Evolutionary conservation across 1,139 yeast genomes (phyloP).

Genomic region (Yamadazyma sp.): DNA sequence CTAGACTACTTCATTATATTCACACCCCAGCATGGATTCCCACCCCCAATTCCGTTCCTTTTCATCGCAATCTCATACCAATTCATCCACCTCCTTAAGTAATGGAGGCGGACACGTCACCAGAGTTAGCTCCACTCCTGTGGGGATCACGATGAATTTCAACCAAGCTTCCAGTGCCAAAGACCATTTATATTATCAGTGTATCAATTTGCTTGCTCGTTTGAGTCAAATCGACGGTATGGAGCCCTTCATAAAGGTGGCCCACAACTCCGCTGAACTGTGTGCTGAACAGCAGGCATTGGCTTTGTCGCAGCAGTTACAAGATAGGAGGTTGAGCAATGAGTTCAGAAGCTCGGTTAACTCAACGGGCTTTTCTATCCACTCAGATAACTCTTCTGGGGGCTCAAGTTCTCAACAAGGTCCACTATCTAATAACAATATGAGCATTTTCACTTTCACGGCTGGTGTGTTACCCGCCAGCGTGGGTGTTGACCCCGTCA

Average conservation of each 20-base stretch:
- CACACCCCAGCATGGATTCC: conserved; percentile 17
- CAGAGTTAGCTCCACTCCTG: conserved; percentile 44
- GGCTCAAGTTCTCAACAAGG: conserved; percentile 5
- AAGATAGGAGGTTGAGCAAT: conserved; percentile 16
- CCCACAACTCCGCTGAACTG: conserved; percentile 58
- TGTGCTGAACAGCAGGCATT: conserved; percentile 73
- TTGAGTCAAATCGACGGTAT: conserved; percentile 68
- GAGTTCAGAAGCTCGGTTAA: conserved; percentile 29
- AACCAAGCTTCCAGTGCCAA: conserved; percentile 65
- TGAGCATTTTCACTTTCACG: conserved; percentile 57
- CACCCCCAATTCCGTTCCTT: conserved; percentile 37
- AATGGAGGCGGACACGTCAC: conserved; percentile 28
- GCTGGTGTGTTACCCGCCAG: conserved; percentile 77
- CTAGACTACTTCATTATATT: background rate
- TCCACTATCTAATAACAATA: conserved; percentile 15
- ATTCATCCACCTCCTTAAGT: conserved; percentile 19
- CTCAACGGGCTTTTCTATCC: conserved; percentile 24
- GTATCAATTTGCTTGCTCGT: conserved; percentile 57
- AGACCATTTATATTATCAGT: conserved; percentile 75
- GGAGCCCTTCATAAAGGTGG: conserved; percentile 64
- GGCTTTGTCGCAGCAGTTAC: conserved; percentile 46
- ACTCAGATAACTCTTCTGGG: conserved; percentile 20
- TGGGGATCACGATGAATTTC: conserved; percentile 43
- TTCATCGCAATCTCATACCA: conserved; percentile 35
- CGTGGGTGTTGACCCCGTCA: conserved; percentile 83